phyloP scores from a whole-genome alignment of 2,329 filamentous ascomycete species.

The Endocalyx cinctus region DNA sequence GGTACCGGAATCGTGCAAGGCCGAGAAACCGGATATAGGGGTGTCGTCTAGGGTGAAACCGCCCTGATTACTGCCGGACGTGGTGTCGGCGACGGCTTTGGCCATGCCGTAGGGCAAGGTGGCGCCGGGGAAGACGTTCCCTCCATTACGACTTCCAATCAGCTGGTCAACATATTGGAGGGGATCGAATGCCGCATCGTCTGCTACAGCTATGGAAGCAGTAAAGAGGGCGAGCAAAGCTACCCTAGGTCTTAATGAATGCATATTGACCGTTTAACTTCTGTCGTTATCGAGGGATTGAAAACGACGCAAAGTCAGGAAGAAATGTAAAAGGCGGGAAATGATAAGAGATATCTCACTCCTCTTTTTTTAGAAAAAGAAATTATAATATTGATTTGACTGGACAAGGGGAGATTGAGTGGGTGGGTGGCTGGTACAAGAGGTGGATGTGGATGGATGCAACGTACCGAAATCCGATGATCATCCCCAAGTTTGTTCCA shows the following conservation, averaged over 20 bases:
- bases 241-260: slow-evolving; percentile 9
- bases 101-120: slow-evolving; percentile 39
- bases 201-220: slow-evolving; percentile 10
- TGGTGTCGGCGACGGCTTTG: slow-evolving; percentile 54
- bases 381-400: too few relatives aligned
- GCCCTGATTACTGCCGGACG: slow-evolving; percentile 48
- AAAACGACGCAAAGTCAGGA: too few relatives aligned
- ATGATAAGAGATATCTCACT: too few relatives aligned
- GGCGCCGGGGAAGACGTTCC: slow-evolving; percentile 41
- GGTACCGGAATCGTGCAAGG: slow-evolving; percentile 56
- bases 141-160: slow-evolving; percentile 47
- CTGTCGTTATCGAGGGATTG: too few relatives aligned
- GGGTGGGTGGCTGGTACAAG: too few relatives aligned
- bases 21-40: slow-evolving; percentile 50
- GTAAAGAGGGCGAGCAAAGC: slow-evolving; percentile 11
- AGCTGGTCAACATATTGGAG: slow-evolving; percentile 46
- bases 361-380: too few relatives aligned
- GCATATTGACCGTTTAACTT: slow-evolving; percentile 15
- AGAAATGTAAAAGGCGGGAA: too few relatives aligned
- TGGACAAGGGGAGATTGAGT: too few relatives aligned
- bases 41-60: slow-evolving; percentile 50
- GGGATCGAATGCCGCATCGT: slow-evolving; percentile 24
- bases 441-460: too few relatives aligned
- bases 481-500: too few relatives aligned
- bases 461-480: too few relatives aligned